Percentiles rank a stretch among this genome's conserved stretches.
These are phyloP conservation scores for Lachnellula occidentalis DNA, from an alignment of 2,329 filamentous ascomycete species.

Conservation along the genomic window DNA sequence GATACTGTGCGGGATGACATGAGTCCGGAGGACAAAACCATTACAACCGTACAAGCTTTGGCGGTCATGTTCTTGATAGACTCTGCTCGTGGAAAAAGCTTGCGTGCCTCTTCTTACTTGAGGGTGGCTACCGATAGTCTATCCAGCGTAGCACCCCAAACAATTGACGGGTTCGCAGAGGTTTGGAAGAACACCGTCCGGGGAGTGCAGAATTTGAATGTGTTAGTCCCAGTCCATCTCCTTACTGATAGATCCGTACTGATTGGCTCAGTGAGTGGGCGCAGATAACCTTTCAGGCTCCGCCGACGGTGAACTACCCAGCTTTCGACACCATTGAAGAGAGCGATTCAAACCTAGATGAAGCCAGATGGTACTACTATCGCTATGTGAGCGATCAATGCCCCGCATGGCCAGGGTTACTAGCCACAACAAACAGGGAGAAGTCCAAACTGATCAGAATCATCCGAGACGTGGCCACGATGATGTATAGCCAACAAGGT, in stretches of 20 bases:
- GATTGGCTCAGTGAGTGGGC: slow-evolving; percentile 31
- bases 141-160: slow-evolving; percentile 8
- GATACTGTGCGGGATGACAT: slow-evolving; percentile 23
- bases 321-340: slow-evolving; percentile 13
- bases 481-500: slow-evolving; percentile 22
- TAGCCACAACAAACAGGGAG: slow-evolving; percentile 28
- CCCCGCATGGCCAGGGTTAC: slow-evolving; percentile 19
- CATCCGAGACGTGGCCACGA: slow-evolving; percentile 22
- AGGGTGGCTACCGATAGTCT: slow-evolving; percentile 23
- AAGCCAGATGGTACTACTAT: slow-evolving; percentile 25
- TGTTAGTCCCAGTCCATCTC: slow-evolving; percentile 24
- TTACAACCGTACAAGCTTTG: slow-evolving; percentile 29
- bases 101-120: slow-evolving; percentile 28
- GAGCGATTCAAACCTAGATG: slow-evolving; percentile 15
- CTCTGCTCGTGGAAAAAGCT: slow-evolving; percentile 21
- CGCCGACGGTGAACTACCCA: slow-evolving; percentile 9
- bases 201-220: slow-evolving; percentile 30
- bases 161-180: slow-evolving; percentile 19
- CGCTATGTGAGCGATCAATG: slow-evolving; percentile 16
- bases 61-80: slow-evolving; percentile 31
- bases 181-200: slow-evolving; percentile 29
- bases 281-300: slow-evolving; percentile 28
- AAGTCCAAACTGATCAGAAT: slow-evolving; percentile 28
- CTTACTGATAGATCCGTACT: slow-evolving; percentile 8
- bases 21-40: slow-evolving; percentile 18